Evolutionary conservation across 164 flowering plant genomes (phyloP), one percentile per base, ranked within the genome.

Genomic region (Piper longum): DNA sequence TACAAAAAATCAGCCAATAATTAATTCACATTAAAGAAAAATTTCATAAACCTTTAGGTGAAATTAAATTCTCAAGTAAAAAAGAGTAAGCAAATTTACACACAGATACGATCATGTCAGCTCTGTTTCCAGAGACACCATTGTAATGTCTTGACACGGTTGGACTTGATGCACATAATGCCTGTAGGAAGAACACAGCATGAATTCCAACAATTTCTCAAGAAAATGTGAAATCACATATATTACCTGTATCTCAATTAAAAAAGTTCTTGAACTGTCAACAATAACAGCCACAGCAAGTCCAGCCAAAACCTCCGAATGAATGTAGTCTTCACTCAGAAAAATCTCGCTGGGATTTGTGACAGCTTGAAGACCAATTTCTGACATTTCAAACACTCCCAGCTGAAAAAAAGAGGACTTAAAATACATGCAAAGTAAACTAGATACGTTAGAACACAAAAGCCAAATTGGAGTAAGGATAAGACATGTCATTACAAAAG

Each of bases 301-400:
- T 67, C 99, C 97, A 65, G 88, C 93, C 66, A 93, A 75, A 76
- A 83, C 54, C 41, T 90, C 96, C 11, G 95, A 93, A 70, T 80
- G 85, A 51, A 80, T 67, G 48, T 71, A 70, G 43, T 76, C 78
- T 64, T 85, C 91, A 59, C 85, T 81, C 71, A 90, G 71, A 68
- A 84, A 93, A 62, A 93, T 85, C 76, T 83, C 85, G 75, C 92
- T 90, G 17, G 96, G 89, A 72, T 87, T 90, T 71, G 79, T 63
- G 68, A 88, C 89, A 65, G 84, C 83, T 81, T 85, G 81, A 61
- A 93, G 77, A 52, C 99, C 99, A 41, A 72, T 73, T 64, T 82
- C 81, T 54, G 83, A 75, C 99, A 93, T 93, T 78, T 90, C 89
- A 75, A 93, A 87, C 26, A 93, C 88, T 65, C 99, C 99, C 74